phyloP scores from a whole-genome alignment of 1,284 basidiomycete genomes.

The Sanghuangporus baumii region DNA sequence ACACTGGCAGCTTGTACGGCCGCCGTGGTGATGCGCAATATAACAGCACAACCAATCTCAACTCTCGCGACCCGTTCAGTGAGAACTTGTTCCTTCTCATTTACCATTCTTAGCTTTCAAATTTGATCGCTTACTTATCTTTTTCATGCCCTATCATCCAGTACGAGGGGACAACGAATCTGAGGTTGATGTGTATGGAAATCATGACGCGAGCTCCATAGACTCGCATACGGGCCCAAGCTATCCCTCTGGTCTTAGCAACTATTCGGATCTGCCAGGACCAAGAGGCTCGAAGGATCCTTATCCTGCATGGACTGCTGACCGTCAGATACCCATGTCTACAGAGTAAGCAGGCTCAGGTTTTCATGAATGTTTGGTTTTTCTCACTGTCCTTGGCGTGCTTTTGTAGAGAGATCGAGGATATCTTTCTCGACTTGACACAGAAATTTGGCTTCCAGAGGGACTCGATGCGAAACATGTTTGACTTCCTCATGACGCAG shows the following conservation, averaged over 20 bases:
- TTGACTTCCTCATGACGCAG: slow-evolving; percentile 97
- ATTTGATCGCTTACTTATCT: slow-evolving; percentile 16
- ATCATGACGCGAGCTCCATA: slow-evolving; percentile 31
- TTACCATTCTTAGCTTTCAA: background rate
- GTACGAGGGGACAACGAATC: slow-evolving; percentile 30
- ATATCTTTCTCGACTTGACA: slow-evolving; percentile 96
- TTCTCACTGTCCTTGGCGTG: background rate
- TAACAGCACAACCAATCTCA: slow-evolving; percentile 19
- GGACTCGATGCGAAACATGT: slow-evolving; percentile 91
- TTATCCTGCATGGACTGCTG: slow-evolving; percentile 92
- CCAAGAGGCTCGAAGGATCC: slow-evolving; percentile 58
- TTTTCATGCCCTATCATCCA: slow-evolving; percentile 19
- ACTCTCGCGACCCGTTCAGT: slow-evolving; percentile 24
- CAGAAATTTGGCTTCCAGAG: slow-evolving; percentile 99
- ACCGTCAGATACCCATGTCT: slow-evolving; percentile 93
- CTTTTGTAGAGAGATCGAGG: slow-evolving; percentile 78
- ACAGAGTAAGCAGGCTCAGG: slow-evolving; percentile 51
- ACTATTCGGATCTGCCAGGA: slow-evolving; percentile 50
- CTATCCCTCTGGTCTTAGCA: slow-evolving; percentile 45
- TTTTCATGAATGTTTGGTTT: background rate
- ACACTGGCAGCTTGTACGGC: slow-evolving; percentile 14
- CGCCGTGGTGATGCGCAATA: slow-evolving; percentile 18
- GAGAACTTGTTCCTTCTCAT: slow-evolving; percentile 13
- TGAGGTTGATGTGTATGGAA: slow-evolving; percentile 40
- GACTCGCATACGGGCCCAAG: slow-evolving; percentile 32